Percentiles rank a stretch among this genome's conserved stretches.
phyloP scores from a whole-genome alignment of 148 eudicot species.

The Rhododendron simsii region DNA sequence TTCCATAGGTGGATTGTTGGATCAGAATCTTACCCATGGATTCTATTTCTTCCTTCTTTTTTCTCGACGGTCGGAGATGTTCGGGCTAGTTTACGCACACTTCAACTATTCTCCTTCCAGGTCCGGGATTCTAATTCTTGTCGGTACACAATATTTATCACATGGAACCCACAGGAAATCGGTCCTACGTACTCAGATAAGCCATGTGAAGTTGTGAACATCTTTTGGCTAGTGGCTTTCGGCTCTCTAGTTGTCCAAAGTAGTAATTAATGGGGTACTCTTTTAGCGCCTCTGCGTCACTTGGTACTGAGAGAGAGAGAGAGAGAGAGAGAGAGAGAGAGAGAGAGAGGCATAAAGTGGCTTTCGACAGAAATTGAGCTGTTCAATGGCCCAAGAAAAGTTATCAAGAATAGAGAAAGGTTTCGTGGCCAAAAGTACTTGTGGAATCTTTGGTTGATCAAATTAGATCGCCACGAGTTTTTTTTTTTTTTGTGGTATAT shows the following conservation, averaged over 20 bases:
- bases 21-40: background rate
- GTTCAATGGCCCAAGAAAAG: slow-evolving; percentile 5
- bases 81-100: too few relatives aligned
- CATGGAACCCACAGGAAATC: background rate
- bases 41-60: background rate
- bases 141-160: background rate
- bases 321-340: background rate
- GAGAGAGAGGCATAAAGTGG: background rate
- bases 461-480: background rate
- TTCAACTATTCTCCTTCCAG: background rate
- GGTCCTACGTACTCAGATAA: background rate
- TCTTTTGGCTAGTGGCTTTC: background rate
- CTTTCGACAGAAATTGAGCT: background rate
- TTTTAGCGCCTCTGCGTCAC: background rate
- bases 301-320: background rate
- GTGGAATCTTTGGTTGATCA: background rate
- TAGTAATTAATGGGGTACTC: background rate
- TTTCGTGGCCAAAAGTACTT: background rate
- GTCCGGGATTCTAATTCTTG: background rate
- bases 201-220: slow-evolving; percentile 3
- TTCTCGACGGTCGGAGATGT: too few relatives aligned
- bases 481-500: background rate
- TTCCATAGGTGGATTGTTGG: background rate
- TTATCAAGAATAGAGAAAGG: background rate
- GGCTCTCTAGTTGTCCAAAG: slow-evolving; percentile 1